These are phyloP conservation scores for Halophytophthora polymorphica DNA, from an alignment of 352 stramenopile genomes.

Conservation along the genomic window DNA sequence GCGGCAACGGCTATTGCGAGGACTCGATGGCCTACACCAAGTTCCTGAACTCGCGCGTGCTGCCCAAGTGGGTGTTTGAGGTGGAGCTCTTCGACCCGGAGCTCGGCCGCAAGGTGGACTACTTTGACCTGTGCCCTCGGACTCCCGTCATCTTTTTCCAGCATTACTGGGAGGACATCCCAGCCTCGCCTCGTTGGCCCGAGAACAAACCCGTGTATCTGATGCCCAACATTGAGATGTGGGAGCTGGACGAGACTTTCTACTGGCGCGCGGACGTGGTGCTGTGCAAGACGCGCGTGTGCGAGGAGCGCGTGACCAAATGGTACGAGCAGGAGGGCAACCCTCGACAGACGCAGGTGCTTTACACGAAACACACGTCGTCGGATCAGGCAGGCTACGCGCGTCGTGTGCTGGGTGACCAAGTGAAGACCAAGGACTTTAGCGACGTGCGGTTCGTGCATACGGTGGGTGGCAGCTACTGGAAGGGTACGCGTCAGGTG, in stretches of 20 bases:
- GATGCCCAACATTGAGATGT: conserved; percentile 52
- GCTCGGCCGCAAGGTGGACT: conserved; percentile 23
- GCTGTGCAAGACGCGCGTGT: conserved; percentile 49
- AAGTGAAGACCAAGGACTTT: conserved; percentile 37
- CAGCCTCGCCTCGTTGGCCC: conserved; percentile 23
- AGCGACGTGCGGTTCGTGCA: conserved; percentile 35
- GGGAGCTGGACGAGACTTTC: conserved; percentile 36
- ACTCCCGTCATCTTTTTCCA: conserved; percentile 45
- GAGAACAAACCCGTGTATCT: conserved; percentile 38
- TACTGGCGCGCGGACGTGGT: conserved; percentile 39
- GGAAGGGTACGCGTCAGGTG: conserved; percentile 50
- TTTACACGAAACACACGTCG: conserved; percentile 64
- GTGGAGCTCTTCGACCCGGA: conserved; percentile 28
- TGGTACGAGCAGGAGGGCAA: conserved; percentile 64
- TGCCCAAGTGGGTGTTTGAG: conserved; percentile 44
- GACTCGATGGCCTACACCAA: conserved; percentile 56
- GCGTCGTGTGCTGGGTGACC: conserved; percentile 15
- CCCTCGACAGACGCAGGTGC: conserved; percentile 33
- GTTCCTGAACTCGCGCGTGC: conserved; percentile 31
- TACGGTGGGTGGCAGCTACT: conserved; percentile 32
- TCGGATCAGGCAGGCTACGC: conserved; percentile 42
- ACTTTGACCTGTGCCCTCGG: conserved; percentile 46
- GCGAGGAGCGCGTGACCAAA: conserved; percentile 29
- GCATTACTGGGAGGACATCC: conserved; percentile 44
- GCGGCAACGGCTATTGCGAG: conserved; percentile 53